phyloP scores from a whole-genome alignment of 1,139 yeast genomes.

The Diutina neorugosa region DNA sequence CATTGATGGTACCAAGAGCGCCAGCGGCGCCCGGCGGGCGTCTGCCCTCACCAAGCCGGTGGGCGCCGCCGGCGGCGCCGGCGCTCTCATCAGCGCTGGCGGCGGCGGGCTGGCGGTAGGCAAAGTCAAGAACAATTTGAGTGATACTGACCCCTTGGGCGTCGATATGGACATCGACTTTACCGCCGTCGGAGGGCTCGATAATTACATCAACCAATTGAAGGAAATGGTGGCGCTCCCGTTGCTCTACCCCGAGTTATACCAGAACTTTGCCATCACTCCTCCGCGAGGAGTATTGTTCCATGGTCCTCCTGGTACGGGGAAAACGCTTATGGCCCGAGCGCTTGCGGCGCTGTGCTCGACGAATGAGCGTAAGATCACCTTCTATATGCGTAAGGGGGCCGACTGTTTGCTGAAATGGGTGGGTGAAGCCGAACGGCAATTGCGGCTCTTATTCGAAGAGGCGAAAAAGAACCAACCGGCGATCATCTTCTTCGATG shows the following conservation, averaged over 20 bases:
- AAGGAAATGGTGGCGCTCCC: conserved; percentile 98
- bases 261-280: conserved; percentile 78
- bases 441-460: conserved; percentile 77
- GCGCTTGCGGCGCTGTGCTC: conserved; percentile 95
- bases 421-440: conserved; percentile 99
- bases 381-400: conserved; percentile 97
- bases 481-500: conserved; percentile 89
- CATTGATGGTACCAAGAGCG: neutral
- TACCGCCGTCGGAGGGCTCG: conserved; percentile 84
- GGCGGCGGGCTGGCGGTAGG: conserved; percentile 4
- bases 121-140: conserved; percentile 55
- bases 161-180: conserved; percentile 90
- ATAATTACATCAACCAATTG: conserved; percentile 77
- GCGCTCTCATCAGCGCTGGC: neutral
- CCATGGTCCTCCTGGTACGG: conserved; percentile 99
- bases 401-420: conserved; percentile 96
- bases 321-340: conserved; percentile 95
- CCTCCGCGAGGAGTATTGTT: conserved; percentile 97
- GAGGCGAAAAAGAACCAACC: conserved; percentile 97
- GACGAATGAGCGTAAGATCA: conserved; percentile 67
- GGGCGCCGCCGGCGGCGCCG: neutral
- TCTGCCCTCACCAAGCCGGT: neutral
- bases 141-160: conserved; percentile 93
- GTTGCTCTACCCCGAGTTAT: conserved; percentile 83
- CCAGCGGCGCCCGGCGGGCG: neutral